Percentiles rank a stretch among this genome's conserved stretches.
Conservation (phyloP, 1,139 yeast species). For the Hansenula anomala region DNA sequence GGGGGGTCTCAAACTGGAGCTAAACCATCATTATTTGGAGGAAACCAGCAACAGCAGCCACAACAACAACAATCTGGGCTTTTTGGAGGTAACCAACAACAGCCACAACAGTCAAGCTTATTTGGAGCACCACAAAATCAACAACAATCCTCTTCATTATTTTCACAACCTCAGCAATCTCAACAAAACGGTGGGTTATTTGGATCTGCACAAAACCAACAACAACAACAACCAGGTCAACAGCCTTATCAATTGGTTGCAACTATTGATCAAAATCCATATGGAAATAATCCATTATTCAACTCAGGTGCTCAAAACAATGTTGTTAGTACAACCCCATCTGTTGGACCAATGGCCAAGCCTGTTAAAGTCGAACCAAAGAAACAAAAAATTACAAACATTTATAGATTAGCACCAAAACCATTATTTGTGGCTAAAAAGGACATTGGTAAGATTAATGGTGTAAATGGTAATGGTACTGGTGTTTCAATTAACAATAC, state of each 20-base stretch:
- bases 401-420: conserved; percentile 49
- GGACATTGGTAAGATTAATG: conserved; percentile 6
- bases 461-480: too few relatives aligned
- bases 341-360: conserved; percentile 51
- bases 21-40: neutral
- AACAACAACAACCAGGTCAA: conserved; percentile 10
- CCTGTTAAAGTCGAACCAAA: conserved; percentile 46
- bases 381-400: conserved; percentile 53
- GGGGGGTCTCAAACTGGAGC: conserved; percentile 14
- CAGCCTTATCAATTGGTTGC: conserved; percentile 32
- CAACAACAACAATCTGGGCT: neutral
- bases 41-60: neutral
- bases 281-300: conserved; percentile 66
- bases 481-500: conserved; percentile 15
- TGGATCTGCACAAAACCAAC: conserved; percentile 3
- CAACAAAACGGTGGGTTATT: conserved; percentile 10
- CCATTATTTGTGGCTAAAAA: conserved; percentile 26
- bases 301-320: conserved; percentile 23
- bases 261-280: conserved; percentile 60
- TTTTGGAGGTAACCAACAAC: conserved; percentile 1
- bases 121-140: conserved; percentile 2
- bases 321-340: conserved; percentile 18
- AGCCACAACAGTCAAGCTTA: conserved; percentile 8
- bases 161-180: conserved; percentile 3
- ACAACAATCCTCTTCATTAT: conserved; percentile 5